A percentile compares a stretch with the other conserved stretches of the same genome.
phyloP scores from a whole-genome alignment of 177 flowering plant genomes.

The Tripterygium wilfordii region DNA sequence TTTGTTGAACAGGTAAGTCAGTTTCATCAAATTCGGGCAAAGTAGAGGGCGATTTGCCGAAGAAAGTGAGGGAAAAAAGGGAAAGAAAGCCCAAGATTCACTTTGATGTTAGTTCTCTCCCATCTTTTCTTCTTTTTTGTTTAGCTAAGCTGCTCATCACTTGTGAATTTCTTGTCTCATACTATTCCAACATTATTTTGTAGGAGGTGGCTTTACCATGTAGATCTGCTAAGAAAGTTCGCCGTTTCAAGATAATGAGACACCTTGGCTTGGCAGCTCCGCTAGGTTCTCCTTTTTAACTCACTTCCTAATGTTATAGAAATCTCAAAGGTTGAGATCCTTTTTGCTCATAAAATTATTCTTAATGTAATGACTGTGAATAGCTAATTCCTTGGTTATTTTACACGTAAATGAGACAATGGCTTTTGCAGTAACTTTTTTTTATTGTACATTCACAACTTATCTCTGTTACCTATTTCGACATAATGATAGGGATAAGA shows the following conservation, averaged over 20 bases:
- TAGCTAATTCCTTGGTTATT: too few relatives aligned
- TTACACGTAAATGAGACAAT: too few relatives aligned
- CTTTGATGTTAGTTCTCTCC: constrained; percentile 37
- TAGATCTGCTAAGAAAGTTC: constrained; percentile 30
- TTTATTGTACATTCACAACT: too few relatives aligned
- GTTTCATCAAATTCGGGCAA: constrained; percentile 35
- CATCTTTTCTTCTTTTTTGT: not conserved
- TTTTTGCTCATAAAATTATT: too few relatives aligned
- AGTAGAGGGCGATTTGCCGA: constrained; percentile 19
- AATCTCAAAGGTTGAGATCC: too few relatives aligned
- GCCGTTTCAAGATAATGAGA: constrained; percentile 49
- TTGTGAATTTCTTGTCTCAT: too few relatives aligned
- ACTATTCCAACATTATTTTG: constrained; percentile 2
- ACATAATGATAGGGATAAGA: too few relatives aligned
- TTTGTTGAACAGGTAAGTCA: constrained; percentile 24
- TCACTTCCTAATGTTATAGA: too few relatives aligned
- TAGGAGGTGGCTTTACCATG: constrained; percentile 27
- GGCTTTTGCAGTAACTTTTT: too few relatives aligned
- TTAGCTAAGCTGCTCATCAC: too few relatives aligned
- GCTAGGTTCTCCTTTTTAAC: constrained; percentile 43
- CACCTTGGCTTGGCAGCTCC: constrained; percentile 51
- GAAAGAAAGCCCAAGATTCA: constrained; percentile 37
- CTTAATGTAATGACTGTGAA: too few relatives aligned
- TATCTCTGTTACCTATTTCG: too few relatives aligned
- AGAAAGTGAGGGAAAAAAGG: constrained; percentile 43